Conservation (phyloP, 495 filamentous ascomycete genomes). For the Trypethelium eluteriae region DNA sequence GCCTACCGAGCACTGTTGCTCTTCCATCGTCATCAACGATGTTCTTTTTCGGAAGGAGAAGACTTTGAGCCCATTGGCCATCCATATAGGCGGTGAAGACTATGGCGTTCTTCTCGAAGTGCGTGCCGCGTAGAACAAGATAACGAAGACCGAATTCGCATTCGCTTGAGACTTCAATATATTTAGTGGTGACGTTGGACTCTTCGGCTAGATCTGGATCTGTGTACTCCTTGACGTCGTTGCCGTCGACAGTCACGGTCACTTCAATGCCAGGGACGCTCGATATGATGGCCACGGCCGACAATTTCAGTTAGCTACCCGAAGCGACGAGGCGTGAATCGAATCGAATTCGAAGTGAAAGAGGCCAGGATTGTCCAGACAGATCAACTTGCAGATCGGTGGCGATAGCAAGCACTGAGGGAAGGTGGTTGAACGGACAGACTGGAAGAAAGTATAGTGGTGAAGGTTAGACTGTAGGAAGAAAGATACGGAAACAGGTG, state of each 20-base stretch:
- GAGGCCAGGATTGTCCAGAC: background rate
- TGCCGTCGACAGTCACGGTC: background rate
- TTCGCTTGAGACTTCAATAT: background rate
- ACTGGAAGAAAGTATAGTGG: no score
- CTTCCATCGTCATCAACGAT: no score
- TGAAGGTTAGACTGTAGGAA: background rate
- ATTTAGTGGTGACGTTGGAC: background rate
- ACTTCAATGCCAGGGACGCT: conserved; percentile 6
- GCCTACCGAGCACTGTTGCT: no score
- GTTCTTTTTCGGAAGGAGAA: no score
- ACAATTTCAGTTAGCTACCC: background rate
- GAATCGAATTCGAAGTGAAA: background rate
- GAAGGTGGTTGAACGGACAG: no score
- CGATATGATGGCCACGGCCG: background rate
- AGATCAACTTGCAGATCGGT: no score
- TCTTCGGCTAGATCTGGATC: background rate
- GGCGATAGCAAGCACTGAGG: no score
- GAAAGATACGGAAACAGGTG: background rate
- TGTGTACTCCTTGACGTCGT: background rate
- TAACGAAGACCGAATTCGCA: background rate
- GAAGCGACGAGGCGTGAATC: background rate
- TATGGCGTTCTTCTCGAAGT: background rate
- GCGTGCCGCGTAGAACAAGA: background rate
- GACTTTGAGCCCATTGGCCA: background rate
- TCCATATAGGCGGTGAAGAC: background rate